Evolutionary conservation across 805 yeast species (phyloP), one percentile per base, ranked within the genome.

Genomic region (Lachancea thermotolerans): DNA sequence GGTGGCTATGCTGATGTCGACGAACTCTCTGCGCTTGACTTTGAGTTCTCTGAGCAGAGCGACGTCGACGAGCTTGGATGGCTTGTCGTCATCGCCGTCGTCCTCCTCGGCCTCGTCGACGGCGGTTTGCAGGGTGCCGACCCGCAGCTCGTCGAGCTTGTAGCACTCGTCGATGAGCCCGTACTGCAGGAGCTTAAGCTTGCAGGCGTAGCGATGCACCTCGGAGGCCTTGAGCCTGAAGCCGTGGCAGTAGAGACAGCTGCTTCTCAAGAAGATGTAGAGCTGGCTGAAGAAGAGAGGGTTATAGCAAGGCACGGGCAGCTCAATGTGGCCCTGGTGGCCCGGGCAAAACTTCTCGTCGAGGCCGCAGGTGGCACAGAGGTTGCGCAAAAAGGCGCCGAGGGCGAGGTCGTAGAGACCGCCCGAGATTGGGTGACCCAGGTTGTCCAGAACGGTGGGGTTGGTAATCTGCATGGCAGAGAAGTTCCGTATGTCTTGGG

Each of bases 291-390:
- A 93, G 60, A 95, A 93, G 55, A 93, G 69, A 15, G 99, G 98
- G 63, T 88, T 91, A 72, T 88, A 93, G 37, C 87, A 95, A 3
- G 98, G 95, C 35, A 89, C 82, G 5, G 99, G 99, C 52, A 93
- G 75, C 64, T 91, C 97, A 52, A 93, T 89, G 66, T 93, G 99
- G 49, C 99, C 99, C 66, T 89, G 88, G 66, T 93, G 99, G 39
- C 99, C 99, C 3, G 97, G 97, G 71, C 99, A 93, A 56, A 79
- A 82, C 60, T 84, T 81, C 55, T 91, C 97, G 63, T 90, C 96
- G 50, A 91, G 73, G 15, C 98, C 96, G 77, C 99, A 93, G 1
- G 98, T 91, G 17, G 93, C 76, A 77, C 99, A 89, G 47, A 85
- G 73, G 64, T 91, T 87, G 59, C 82, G 77, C 50, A 88, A 71